These are phyloP conservation scores for Umbelopsis isabellina DNA, from an alignment of 192 early-diverging fungal genomes.

Conservation along the genomic window DNA sequence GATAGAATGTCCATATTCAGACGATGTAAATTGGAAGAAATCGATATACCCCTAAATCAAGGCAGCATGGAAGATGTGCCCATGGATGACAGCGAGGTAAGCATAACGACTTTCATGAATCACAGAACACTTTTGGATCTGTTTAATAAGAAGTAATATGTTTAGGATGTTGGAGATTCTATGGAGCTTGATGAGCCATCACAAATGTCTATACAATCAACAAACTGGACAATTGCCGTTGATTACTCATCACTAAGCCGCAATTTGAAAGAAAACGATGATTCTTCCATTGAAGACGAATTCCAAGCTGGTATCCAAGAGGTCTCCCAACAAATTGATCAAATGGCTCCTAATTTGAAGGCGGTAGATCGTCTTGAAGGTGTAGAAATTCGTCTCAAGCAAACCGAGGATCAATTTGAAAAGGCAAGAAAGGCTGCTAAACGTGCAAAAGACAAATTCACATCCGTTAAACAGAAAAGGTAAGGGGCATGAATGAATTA, in stretches of 20 bases:
- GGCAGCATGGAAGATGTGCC: constrained; percentile 79
- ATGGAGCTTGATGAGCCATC: constrained; percentile 57
- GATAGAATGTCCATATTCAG: constrained; percentile 83
- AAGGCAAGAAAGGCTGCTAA: constrained; percentile 79
- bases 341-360: constrained; percentile 89
- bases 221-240: constrained; percentile 60
- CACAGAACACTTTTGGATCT: neutral
- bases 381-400: constrained; percentile 75
- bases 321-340: constrained; percentile 73
- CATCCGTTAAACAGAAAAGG: constrained; percentile 79
- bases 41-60: constrained; percentile 78
- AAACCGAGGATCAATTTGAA: constrained; percentile 86
- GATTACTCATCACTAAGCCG: constrained; percentile 61
- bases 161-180: constrained; percentile 33
- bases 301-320: constrained; percentile 66
- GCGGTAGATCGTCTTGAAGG: constrained; percentile 86
- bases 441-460: constrained; percentile 81
- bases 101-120: constrained; percentile 26
- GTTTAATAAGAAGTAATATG: too few relatives aligned
- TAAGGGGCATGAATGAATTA: constrained; percentile 18
- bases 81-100: constrained; percentile 66
- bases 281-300: constrained; percentile 57
- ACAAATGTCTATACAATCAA: constrained; percentile 26
- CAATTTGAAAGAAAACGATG: constrained; percentile 49
- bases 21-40: constrained; percentile 92